phyloP scores from a whole-genome alignment of 2,329 filamentous ascomycete genomes.

The Kalmusia sp. region DNA sequence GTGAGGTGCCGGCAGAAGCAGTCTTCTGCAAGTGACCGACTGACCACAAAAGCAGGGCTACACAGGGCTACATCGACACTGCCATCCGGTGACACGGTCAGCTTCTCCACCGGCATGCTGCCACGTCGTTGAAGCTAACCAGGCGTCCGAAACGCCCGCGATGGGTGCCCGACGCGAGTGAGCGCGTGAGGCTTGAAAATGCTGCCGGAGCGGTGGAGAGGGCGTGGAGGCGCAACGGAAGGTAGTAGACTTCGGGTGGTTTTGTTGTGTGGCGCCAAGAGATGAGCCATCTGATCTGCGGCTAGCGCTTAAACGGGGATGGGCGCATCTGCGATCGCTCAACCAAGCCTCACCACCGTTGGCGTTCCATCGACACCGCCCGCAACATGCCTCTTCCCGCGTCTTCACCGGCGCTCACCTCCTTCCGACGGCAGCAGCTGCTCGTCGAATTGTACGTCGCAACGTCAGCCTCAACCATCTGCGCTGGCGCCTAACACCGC shows the following conservation, averaged over 20 bases:
- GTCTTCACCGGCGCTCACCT: conserved; percentile 38
- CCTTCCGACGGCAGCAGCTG: conserved; percentile 76
- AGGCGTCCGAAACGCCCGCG: neutral
- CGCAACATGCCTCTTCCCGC: conserved; percentile 33
- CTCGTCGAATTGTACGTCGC: conserved; percentile 78
- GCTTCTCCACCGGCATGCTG: conserved; percentile 5
- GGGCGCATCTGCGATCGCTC: neutral
- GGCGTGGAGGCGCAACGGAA: neutral
- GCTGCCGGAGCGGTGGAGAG: neutral
- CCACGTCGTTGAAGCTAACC: conserved; percentile 7
- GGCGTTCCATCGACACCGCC: conserved; percentile 3
- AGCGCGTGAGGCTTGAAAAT: neutral
- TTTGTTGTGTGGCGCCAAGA: conserved; percentile 1
- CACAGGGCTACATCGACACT: neutral
- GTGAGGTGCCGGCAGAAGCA: conserved; percentile 13
- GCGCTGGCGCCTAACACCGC: conserved; percentile 30
- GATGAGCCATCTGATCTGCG: neutral
- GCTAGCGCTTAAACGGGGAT: conserved; percentile 6
- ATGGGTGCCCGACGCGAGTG: conserved; percentile 2
- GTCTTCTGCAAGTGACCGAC: conserved; percentile 6
- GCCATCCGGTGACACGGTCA: conserved; percentile 1
- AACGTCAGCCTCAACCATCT: conserved; percentile 17
- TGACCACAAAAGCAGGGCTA: conserved; percentile 6
- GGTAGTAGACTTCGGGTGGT: too few species aligned
- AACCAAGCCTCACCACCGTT: neutral